Evolutionary conservation across 2,329 filamentous ascomycete genomes (phyloP).

Genomic region (Magnaporthales sp.): DNA sequence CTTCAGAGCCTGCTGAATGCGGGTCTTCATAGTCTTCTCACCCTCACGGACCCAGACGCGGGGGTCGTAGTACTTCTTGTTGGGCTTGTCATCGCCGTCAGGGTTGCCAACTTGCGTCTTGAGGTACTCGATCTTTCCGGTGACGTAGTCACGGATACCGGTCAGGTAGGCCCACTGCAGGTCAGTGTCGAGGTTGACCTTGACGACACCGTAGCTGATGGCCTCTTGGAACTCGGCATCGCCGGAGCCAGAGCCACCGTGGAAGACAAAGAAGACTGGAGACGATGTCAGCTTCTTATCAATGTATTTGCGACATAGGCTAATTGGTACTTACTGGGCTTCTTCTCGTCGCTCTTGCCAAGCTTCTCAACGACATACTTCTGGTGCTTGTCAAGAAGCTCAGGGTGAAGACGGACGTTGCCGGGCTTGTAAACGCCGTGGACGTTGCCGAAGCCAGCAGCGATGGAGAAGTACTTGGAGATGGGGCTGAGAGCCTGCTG

Average conservation of each 20-base stretch:
- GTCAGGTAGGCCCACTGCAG: slow-evolving; percentile 90
- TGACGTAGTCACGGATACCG: slow-evolving; percentile 90
- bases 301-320: background rate
- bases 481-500: slow-evolving; percentile 78
- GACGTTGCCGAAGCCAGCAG: slow-evolving; percentile 96
- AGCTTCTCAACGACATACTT: slow-evolving; percentile 78
- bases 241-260: slow-evolving; percentile 87
- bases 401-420: slow-evolving; percentile 94
- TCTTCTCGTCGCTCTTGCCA: slow-evolving; percentile 57
- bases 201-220: slow-evolving; percentile 90
- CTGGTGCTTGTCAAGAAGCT: slow-evolving; percentile 96
- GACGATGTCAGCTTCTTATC: slow-evolving; percentile 2
- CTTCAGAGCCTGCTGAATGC: slow-evolving; percentile 70
- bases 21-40: slow-evolving; percentile 89
- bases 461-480: slow-evolving; percentile 95
- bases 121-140: slow-evolving; percentile 93
- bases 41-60: slow-evolving; percentile 75
- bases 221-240: slow-evolving; percentile 87
- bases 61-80: slow-evolving; percentile 93
- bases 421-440: slow-evolving; percentile 92
- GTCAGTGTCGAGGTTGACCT: slow-evolving; percentile 99
- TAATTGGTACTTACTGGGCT: slow-evolving; percentile 8
- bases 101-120: slow-evolving; percentile 84
- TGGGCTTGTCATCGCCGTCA: slow-evolving; percentile 87
- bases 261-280: slow-evolving; percentile 92